Evolutionary conservation across 2,329 filamentous ascomycete species (phyloP), one percentile per base, ranked within the genome.

Genomic region (Aspergillus sp.): DNA sequence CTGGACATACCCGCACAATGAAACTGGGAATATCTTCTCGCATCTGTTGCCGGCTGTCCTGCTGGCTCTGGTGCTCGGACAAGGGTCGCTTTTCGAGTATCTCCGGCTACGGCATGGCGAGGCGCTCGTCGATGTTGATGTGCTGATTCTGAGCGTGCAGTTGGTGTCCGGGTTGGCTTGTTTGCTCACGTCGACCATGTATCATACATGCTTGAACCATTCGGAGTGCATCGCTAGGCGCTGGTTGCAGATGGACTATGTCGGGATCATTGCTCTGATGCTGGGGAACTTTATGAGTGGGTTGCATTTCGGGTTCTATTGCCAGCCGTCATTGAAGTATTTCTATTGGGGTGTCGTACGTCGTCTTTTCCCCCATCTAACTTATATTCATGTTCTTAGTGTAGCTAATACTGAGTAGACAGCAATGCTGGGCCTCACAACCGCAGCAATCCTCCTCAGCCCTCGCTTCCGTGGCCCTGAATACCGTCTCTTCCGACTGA

Each of bases 41-140:
- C 70, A 74, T 53, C 61, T 77, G 4, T 51, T 77, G 2, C 73
- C 74, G 0, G 70, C 65, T 7, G 36, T 73, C 3, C 27, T 49
- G 1, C 34, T 51, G 34, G 33, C 48, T 2, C 34, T 51, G 34
- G 33, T 52, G 1, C 12, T 52, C 8, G 29, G 36, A 9, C 36
- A 47, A 8, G 32, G 42, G 7, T 30, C 45, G 7, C 19, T 52
- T 6, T 52, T 51, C 32, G 30, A 49, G 9, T 46, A 55, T 32
- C 32, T 53, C 32, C 28, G 29, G n/a, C 45, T 29, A 19, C 33
- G 42, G 26, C 44, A 52, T 7, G 34, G 7, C 5, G 29, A 35
- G 5, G 27, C 48, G 7, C 49, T 50, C 2, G 43, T 41, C 4
- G 26, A 12, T 9, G 34, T 47, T 8, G 55, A 61, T 40, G 47